Evolutionary conservation across 2,329 filamentous ascomycete genomes (phyloP).

Genomic region (Cadophora luteo-olivacea): DNA sequence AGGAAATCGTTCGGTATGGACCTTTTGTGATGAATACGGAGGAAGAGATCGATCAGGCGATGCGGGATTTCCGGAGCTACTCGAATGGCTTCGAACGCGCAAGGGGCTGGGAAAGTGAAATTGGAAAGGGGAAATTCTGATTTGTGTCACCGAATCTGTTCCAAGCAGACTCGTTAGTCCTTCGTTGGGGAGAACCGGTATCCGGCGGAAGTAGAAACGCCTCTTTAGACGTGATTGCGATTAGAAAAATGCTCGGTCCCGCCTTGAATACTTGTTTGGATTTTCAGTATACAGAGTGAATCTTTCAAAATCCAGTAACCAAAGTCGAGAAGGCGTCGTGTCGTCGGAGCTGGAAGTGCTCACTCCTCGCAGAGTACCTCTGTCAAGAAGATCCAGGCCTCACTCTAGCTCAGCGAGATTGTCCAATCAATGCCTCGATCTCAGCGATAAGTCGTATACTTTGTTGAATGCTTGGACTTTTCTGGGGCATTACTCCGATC

Average conservation of each 20-base stretch:
- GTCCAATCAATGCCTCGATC: constrained; percentile 50
- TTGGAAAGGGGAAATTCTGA: neutral
- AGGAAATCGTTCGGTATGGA: neutral
- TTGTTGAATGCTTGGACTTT: constrained; percentile 53
- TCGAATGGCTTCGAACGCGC: constrained; percentile 15
- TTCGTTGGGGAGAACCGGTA: no score
- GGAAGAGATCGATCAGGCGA: constrained; percentile 13
- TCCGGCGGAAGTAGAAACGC: no score
- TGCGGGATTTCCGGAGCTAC: constrained; percentile 13
- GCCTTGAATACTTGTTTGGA: no score
- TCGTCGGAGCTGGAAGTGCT: neutral
- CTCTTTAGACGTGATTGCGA: no score
- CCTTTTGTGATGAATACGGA: constrained; percentile 12
- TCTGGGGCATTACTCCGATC: constrained; percentile 32
- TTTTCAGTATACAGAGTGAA: no score
- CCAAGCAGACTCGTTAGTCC: no score
- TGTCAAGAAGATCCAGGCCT: neutral
- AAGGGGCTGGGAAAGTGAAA: constrained; percentile 15
- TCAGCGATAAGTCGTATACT: constrained; percentile 54
- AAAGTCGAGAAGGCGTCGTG: no score
- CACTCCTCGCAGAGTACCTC: neutral
- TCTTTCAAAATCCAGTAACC: no score
- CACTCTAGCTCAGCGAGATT: neutral
- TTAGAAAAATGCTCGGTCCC: no score
- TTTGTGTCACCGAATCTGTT: neutral